Base-by-base conservation (phyloP, 2,329 filamentous ascomycete species). In the Colletotrichum sp. region DNA sequence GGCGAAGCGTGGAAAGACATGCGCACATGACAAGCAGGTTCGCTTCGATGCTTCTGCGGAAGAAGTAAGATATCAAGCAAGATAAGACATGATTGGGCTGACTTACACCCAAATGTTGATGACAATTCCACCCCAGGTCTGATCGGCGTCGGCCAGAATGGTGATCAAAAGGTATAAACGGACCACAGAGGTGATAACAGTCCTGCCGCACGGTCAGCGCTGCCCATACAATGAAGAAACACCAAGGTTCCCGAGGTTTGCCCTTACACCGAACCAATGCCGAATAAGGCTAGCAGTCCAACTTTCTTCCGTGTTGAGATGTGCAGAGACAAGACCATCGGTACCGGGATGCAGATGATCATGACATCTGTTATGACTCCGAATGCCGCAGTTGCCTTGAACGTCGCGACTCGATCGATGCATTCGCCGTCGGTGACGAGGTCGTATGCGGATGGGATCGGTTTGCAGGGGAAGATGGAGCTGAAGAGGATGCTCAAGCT, bases 301-400 rank as follows among this genome's bases (percentile, higher is more conserved):
- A 87, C 75, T 77, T 88, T 89, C 70, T 89, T 87, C 18, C 83
- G 83, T 36, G 76, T 76, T 0, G 87, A 86, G 74, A 90, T 84
- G 58, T 86, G 86, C 5, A 89, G 77, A 1, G 79, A 81, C 43
- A 86, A 78, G 2, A 90, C 81, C 39, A 87, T 86, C 0, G 84
- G 85, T 27, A 89, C 83, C 0, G 87, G 88, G 5, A 90, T 79
- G 0, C 82, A 77, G 52, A 88, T 86, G 9, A 88, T 84, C 22
- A 88, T 75, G 2, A 89, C 68, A 77, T 89, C 87, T 0, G 87
- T 88, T 8, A 85, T 74, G 32, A 89, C 86, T 64, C 88, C 88
- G 13, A 86, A 80, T 2, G 83, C 84, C 0, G 88, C 87, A 16
- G 87, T 88, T 25, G 85, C 82, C 28, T 89, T 85, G 75, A 89